Evolutionary conservation across 352 stramenopile genomes (phyloP).

Genomic region (Globisporangium carolinianum): DNA sequence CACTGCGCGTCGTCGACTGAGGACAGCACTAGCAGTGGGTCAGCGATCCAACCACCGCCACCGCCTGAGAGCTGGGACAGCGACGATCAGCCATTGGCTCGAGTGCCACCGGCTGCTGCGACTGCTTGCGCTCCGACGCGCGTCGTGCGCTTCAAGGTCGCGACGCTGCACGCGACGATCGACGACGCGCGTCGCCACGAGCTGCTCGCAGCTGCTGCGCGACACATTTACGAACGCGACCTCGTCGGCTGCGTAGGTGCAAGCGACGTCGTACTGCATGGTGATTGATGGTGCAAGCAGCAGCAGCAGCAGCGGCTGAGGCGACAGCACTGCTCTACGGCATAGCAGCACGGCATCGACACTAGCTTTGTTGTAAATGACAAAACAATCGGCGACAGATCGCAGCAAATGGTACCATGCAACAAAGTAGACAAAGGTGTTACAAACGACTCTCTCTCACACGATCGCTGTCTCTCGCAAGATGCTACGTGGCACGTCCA

Average conservation of each 20-base stretch:
- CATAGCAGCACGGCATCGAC: no score
- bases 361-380: neutral
- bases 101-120: neutral
- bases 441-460: neutral
- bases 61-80: constrained; percentile 14
- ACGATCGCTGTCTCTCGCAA: neutral
- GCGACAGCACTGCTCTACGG: no score
- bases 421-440: no score
- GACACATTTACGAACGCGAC: constrained; percentile 8
- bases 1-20: neutral
- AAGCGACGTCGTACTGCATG: constrained; percentile 4
- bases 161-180: constrained; percentile 17
- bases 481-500: neutral
- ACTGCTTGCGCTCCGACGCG: neutral
- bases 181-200: constrained; percentile 9
- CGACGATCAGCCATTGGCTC: neutral
- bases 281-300: neutral
- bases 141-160: constrained; percentile 32
- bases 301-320: neutral
- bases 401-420: no score
- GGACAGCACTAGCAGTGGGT: neutral
- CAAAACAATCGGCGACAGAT: neutral
- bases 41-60: neutral
- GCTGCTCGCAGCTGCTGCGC: constrained; percentile 19
- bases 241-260: constrained; percentile 1